Evolutionary conservation across 805 yeast genomes (phyloP), one percentile per base, ranked within the genome.

Genomic region (Starmerella asiatica): DNA sequence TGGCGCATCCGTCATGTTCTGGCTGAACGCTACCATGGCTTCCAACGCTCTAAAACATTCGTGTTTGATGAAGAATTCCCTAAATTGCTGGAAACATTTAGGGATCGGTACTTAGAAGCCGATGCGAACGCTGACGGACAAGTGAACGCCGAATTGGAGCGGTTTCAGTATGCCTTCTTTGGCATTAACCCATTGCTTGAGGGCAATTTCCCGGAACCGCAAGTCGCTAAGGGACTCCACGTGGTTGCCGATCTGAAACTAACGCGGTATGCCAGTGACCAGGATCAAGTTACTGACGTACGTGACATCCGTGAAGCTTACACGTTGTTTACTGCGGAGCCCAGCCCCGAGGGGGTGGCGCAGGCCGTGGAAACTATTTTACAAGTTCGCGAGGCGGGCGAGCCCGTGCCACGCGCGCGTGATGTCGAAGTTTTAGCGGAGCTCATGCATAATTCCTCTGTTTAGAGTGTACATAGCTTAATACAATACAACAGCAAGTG

Each of bases 1-100:
- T 68, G 75, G 74, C 69, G 82, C 51, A 82, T 88, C 53, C 79
- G 83, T 57, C 88, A 79, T 57, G 94, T 83, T 3, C 66, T 88
- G 33, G 73, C 83, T 49, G 98, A 88, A 61, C 73, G 98, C 56
- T 79, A 79, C 49, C 73, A 73, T 43, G 75, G 86, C 0, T 74
- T 70, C 53, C 74, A 70, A 47, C 66, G 75, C 43, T 82, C 79
- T 1, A 60, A 61, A 18, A 65, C 60, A 32, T 64, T 73, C 38
- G 57, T 58, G 8, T 35, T 43, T 28, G 40, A 32, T 14, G 58
- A 60, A 7, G 62, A 65, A 40, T 72, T 73, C 44, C 57, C 59
- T 15, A 51, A 60, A 42, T 71, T 78, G 44, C 60, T 81, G 41
- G 56, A 63, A 6, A 76, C 73, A 28, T 83, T 84, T 59, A 66